Evolutionary conservation across 192 early-diverging fungal species (phyloP).

Genomic region (Coemansia sp.): DNA sequence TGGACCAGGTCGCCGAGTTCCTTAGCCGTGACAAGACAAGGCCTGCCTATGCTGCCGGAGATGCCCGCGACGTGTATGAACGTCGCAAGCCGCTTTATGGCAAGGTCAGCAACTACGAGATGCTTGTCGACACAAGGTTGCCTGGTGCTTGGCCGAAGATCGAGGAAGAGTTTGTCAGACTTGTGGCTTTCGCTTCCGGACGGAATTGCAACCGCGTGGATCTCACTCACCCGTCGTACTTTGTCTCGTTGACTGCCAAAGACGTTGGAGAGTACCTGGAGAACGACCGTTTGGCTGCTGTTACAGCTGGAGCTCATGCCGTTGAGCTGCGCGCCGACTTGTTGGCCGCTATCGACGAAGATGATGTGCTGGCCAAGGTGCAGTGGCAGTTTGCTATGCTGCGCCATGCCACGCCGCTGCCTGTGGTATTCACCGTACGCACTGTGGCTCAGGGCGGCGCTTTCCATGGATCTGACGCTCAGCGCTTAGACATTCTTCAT

Average conservation of each 20-base stretch:
- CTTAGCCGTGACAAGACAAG: conserved; percentile 78
- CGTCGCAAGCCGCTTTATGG: conserved; percentile 75
- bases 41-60: conserved; percentile 75
- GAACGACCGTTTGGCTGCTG: conserved; percentile 55
- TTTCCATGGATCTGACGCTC: conserved; percentile 62
- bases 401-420: conserved; percentile 62
- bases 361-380: conserved; percentile 60
- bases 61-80: conserved; percentile 76
- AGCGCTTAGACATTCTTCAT: conserved; percentile 64
- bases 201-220: conserved; percentile 35
- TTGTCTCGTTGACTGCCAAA: conserved; percentile 82
- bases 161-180: conserved; percentile 71
- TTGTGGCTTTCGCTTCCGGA: conserved; percentile 66
- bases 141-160: conserved; percentile 65
- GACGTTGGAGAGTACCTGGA: conserved; percentile 56
- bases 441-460: conserved; percentile 84
- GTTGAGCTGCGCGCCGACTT: conserved; percentile 94
- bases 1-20: conserved; percentile 77
- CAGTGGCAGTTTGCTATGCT: conserved; percentile 77
- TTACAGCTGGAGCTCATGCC: conserved; percentile 80
- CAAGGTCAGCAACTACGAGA: conserved; percentile 81
- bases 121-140: conserved; percentile 61
- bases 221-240: conserved; percentile 61
- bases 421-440: conserved; percentile 93
- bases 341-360: conserved; percentile 48